Evolutionary conservation across 495 filamentous ascomycete species (phyloP).

Genomic region (Penicillium coffeae): DNA sequence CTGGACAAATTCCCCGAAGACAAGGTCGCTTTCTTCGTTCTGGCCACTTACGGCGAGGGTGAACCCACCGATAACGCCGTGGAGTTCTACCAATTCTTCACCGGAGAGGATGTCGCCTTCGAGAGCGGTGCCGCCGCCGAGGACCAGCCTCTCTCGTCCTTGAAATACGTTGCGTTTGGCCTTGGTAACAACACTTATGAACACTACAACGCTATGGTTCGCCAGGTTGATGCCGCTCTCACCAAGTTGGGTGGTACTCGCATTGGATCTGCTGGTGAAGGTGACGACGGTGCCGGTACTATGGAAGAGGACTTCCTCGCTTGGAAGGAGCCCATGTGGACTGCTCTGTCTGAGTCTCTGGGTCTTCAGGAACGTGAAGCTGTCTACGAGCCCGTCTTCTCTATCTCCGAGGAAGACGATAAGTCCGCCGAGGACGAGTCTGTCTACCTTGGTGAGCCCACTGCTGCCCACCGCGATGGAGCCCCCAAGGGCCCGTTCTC

Average conservation of each 20-base stretch:
- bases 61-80: constrained; percentile 99
- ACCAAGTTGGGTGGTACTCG: constrained; percentile 74
- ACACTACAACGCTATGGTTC: constrained; percentile 99
- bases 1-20: constrained; percentile 84
- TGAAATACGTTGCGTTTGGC: constrained; percentile 94
- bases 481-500: constrained; percentile 86
- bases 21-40: constrained; percentile 90
- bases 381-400: constrained; percentile 91
- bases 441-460: constrained; percentile 95
- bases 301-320: constrained; percentile 99
- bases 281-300: constrained; percentile 95
- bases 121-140: constrained; percentile 60
- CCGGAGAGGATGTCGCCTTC: constrained; percentile 73
- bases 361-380: constrained; percentile 91
- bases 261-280: constrained; percentile 87
- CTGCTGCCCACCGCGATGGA: constrained; percentile 91
- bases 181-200: constrained; percentile 99
- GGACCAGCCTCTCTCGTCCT: constrained; percentile 71
- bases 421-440: constrained; percentile 72
- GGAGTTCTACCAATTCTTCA: constrained; percentile 97
- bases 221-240: constrained; percentile 76
- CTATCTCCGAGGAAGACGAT: constrained; percentile 71
- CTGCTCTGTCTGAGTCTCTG: constrained; percentile 74
- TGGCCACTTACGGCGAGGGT: constrained; percentile 97
- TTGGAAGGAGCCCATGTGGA: constrained; percentile 99